phyloP scores from a whole-genome alignment of 1,284 basidiomycete species.

The Cutaneotrichosporon mucoides region DNA sequence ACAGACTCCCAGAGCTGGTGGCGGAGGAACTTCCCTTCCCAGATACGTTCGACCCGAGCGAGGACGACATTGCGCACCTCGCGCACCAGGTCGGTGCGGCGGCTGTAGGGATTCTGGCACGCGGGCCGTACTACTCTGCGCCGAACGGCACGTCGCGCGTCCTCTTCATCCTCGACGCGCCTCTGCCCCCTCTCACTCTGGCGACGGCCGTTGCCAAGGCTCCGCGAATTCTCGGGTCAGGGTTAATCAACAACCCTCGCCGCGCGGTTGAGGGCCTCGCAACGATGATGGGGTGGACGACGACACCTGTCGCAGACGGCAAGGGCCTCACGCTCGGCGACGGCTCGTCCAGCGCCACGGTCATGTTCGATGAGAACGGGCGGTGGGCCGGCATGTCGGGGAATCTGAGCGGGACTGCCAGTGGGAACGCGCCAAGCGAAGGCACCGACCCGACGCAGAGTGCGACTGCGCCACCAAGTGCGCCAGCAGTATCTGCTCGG shows the following conservation, averaged over 20 bases:
- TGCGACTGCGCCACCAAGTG: not conserved
- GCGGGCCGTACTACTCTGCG: slow-evolving; percentile 7
- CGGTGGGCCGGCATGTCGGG: not conserved
- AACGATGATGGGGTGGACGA: not conserved
- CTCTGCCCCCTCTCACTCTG: not conserved
- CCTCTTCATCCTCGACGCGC: slow-evolving; percentile 5
- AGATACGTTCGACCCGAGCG: not conserved
- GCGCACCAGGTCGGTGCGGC: slow-evolving; percentile 9
- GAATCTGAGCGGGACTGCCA: too few relatives aligned
- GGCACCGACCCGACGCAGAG: too few relatives aligned
- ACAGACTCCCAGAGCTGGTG: not conserved
- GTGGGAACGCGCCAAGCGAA: not conserved
- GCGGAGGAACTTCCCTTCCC: slow-evolving; percentile 8
- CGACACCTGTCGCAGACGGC: not conserved
- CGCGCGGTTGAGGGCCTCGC: not conserved
- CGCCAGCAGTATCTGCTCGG: too few relatives aligned
- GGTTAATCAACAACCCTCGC: not conserved
- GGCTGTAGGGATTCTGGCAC: not conserved
- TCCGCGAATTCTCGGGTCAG: not conserved
- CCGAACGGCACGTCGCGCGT: slow-evolving; percentile 2
- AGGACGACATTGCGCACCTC: slow-evolving; percentile 1
- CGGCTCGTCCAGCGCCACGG: not conserved
- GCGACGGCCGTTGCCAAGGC: not conserved
- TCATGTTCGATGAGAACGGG: not conserved
- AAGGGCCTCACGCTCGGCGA: not conserved